A percentile compares a stretch with the other conserved stretches of the same genome.
These are phyloP conservation scores for Fusarium veterinarium DNA, from an alignment of 2,329 filamentous ascomycete species.

Conservation along the genomic window DNA sequence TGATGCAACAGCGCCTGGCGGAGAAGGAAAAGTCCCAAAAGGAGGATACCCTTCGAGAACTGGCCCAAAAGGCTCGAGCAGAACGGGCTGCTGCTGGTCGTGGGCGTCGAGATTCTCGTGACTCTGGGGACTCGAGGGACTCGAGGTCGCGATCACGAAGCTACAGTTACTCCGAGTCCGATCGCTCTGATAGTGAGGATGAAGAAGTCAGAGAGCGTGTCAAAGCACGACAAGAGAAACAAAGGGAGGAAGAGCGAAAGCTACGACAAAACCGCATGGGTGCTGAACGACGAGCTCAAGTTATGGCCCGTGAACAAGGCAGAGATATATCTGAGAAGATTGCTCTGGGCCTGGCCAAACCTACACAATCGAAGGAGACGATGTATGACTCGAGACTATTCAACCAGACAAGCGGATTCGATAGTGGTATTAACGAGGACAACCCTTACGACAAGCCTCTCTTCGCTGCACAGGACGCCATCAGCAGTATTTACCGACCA, in stretches of 20 bases:
- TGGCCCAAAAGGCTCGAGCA: conserved; percentile 92
- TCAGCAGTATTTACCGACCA: conserved; percentile 93
- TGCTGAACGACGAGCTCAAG: conserved; percentile 87
- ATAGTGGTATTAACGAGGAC: conserved; percentile 95
- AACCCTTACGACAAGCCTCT: conserved; percentile 97
- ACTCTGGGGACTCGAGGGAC: conserved; percentile 55
- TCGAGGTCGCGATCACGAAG: conserved; percentile 58
- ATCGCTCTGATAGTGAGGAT: conserved; percentile 67
- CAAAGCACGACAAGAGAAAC: conserved; percentile 79
- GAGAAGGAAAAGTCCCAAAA: conserved; percentile 97
- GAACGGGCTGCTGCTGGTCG: conserved; percentile 71
- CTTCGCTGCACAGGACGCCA: conserved; percentile 94
- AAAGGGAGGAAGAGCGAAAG: conserved; percentile 87
- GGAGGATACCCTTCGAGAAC: conserved; percentile 86
- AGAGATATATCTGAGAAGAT: conserved; percentile 98
- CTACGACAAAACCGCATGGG: conserved; percentile 96
- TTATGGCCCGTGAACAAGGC: conserved; percentile 94
- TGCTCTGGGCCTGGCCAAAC: conserved; percentile 92
- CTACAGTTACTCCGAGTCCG: conserved; percentile 65
- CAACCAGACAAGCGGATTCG: conserved; percentile 92
- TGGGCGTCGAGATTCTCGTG: conserved; percentile 53
- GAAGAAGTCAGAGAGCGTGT: conserved; percentile 81
- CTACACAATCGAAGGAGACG: conserved; percentile 88
- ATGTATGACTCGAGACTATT: conserved; percentile 98
- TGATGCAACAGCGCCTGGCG: conserved; percentile 95